Conservation (phyloP, 176 grass and related monocot genomes). For the Panicum miliaceum region DNA sequence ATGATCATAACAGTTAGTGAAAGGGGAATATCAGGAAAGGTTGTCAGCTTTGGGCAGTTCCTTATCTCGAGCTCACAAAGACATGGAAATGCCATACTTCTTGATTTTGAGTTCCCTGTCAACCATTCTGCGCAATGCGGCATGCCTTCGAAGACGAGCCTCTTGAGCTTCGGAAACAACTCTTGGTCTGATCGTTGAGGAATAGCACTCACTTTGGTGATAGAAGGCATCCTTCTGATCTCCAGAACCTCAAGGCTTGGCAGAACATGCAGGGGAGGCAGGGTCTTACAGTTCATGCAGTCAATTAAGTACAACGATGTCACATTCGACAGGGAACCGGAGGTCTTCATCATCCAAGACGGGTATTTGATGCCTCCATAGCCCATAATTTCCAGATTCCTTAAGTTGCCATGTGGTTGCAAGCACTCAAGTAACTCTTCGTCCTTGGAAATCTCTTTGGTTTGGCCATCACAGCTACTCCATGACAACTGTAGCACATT, state of each 20-base stretch:
- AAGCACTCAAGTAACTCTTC: conserved; percentile 41
- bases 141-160: conserved; percentile 9
- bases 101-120: conserved; percentile 18
- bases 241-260: conserved; percentile 46
- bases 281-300: conserved; percentile 39
- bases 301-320: conserved; percentile 35
- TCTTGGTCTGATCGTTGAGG: conserved; percentile 29
- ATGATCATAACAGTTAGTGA: conserved; percentile 18
- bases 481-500: conserved; percentile 37
- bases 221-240: conserved; percentile 45
- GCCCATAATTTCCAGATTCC: conserved; percentile 26
- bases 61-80: conserved; percentile 45
- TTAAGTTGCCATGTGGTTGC: conserved; percentile 42
- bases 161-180: conserved; percentile 51
- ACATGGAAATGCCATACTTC: conserved; percentile 28
- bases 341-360: conserved; percentile 38
- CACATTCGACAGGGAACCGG: background rate
- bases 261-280: conserved; percentile 39
- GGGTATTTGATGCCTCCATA: conserved; percentile 34
- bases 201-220: conserved; percentile 21
- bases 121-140: conserved; percentile 52
- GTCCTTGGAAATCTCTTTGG: conserved; percentile 29
- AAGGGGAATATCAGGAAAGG: conserved; percentile 47
- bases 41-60: conserved; percentile 45
- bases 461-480: conserved; percentile 10